These are phyloP conservation scores for Euclidium syriacum DNA, from an alignment of 345 rosid species.

Conservation along the genomic window DNA sequence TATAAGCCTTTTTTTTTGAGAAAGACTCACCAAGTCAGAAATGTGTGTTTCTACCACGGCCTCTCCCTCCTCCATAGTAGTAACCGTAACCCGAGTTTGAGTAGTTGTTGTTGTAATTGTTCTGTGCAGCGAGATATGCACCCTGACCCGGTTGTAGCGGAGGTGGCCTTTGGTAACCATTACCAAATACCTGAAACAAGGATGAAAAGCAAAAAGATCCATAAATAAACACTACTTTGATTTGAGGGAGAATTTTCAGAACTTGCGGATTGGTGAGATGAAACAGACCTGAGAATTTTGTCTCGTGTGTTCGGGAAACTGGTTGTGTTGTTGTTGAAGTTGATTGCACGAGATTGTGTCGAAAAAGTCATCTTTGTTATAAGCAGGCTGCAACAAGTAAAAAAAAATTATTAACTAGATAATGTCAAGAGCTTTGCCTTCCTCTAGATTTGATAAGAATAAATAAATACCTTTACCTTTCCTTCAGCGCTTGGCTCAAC, in stretches of 20 bases:
- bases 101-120: constrained; percentile 13
- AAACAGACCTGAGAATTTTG: constrained; percentile 62
- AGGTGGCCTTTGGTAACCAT: constrained; percentile 19
- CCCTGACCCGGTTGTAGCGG: constrained; percentile 31
- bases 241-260: neutral
- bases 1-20: neutral
- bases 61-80: constrained; percentile 23
- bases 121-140: constrained; percentile 34
- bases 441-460: neutral
- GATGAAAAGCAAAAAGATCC: neutral
- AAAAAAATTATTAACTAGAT: neutral
- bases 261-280: neutral
- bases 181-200: constrained; percentile 22
- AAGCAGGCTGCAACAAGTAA: constrained; percentile 53
- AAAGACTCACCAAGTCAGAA: constrained; percentile 15
- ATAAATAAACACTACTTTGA: neutral
- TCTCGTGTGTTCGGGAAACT: constrained; percentile 71
- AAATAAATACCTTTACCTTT: constrained; percentile 5
- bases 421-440: constrained; percentile 5
- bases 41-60: constrained; percentile 27
- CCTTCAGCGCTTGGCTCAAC: constrained; percentile 25
- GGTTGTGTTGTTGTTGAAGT: constrained; percentile 43
- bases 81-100: constrained; percentile 22
- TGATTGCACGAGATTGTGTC: constrained; percentile 67
- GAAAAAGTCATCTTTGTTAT: constrained; percentile 88